Evolutionary conservation across 345 rosid genomes (phyloP).

Genomic region (Eucalyptus shirleyi): DNA sequence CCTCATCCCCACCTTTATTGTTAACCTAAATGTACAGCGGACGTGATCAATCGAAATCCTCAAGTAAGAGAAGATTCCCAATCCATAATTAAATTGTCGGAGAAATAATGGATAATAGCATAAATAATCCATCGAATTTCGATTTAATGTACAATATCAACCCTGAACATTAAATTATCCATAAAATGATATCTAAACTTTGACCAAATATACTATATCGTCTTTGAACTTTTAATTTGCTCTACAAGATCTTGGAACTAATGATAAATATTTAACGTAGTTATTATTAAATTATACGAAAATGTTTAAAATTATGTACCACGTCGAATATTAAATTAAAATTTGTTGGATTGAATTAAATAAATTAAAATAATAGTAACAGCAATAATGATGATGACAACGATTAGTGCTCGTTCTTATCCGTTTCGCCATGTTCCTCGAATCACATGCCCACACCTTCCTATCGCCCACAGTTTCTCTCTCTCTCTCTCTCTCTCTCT

Average conservation of each 20-base stretch:
- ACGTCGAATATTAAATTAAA: background rate
- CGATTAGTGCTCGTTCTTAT: background rate
- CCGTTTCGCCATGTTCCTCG: background rate
- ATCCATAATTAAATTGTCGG: background rate
- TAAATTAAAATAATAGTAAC: too few relatives aligned
- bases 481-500: background rate
- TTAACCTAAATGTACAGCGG: background rate
- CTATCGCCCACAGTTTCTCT: background rate
- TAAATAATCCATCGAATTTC: background rate
- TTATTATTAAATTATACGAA: rapidly evolving
- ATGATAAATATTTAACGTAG: background rate
- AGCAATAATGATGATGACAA: background rate
- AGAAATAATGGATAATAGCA: background rate
- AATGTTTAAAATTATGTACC: background rate
- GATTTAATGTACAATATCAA: rapidly evolving
- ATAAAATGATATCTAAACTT: rapidly evolving
- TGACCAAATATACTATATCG: rapidly evolving
- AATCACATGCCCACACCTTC: background rate
- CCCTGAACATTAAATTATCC: rapidly evolving
- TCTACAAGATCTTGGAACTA: rapidly evolving
- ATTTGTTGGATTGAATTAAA: background rate
- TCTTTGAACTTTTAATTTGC: rapidly evolving
- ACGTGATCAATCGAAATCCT: background rate
- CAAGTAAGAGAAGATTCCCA: background rate
- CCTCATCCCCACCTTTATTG: background rate